Percentiles rank a stretch among this genome's conserved stretches.
phyloP scores from a whole-genome alignment of 305 asterid species.

The Fraxinus velutina region DNA sequence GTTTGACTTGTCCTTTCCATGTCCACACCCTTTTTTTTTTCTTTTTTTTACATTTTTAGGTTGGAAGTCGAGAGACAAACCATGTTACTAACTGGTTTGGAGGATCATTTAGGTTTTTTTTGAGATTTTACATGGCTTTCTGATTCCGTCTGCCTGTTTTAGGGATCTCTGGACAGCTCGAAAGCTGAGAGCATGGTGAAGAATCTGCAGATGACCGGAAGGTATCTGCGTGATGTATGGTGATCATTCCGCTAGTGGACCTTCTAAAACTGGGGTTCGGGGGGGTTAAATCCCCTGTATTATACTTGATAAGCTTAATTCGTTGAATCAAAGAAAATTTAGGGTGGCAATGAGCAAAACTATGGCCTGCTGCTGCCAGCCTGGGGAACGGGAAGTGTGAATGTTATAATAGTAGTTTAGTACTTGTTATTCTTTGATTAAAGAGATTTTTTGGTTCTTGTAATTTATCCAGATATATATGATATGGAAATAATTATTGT shows the following conservation, averaged over 20 bases:
- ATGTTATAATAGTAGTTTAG: conserved; percentile 20
- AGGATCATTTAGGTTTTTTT: neutral
- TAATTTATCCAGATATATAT: conserved; percentile 21
- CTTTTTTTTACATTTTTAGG: neutral
- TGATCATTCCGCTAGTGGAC: conserved; percentile 24
- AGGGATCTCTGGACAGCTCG: conserved; percentile 86
- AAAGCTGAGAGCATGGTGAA: conserved; percentile 89
- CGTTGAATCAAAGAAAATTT: conserved; percentile 2
- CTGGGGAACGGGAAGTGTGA: conserved; percentile 13
- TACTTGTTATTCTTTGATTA: conserved; percentile 37
- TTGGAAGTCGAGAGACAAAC: conserved; percentile 4
- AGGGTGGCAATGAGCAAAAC: conserved; percentile 33
- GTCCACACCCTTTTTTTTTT: conserved; percentile 2
- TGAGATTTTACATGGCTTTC: neutral
- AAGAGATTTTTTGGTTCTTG: conserved; percentile 41
- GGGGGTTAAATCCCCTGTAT: neutral
- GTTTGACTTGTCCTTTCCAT: conserved; percentile 6
- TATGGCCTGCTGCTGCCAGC: conserved; percentile 24
- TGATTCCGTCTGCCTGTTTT: conserved; percentile 13
- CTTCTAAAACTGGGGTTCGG: conserved; percentile 6
- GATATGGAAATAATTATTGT: conserved; percentile 31
- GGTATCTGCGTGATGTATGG: conserved; percentile 93
- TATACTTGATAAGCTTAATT: neutral
- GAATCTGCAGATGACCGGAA: conserved; percentile 78
- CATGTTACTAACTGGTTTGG: neutral